Base-by-base conservation (phyloP, 2,329 filamentous ascomycete genomes). In the Phialophora verrucosa region DNA sequence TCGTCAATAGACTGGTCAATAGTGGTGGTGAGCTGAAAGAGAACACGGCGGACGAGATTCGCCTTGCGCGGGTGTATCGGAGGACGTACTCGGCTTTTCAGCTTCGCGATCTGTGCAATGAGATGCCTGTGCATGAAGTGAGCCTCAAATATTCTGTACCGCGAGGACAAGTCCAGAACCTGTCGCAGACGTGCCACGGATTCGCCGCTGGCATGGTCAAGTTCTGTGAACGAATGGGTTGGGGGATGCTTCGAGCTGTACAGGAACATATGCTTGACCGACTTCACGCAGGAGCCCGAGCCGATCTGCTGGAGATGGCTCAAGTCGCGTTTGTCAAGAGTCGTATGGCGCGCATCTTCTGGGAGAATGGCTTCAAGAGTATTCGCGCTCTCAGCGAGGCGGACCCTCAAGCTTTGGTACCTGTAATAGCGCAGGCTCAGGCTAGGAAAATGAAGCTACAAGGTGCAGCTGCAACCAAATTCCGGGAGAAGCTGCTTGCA, bases 201-300 rank as follows among this genome's bases (percentile, higher is more conserved):
- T 93, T 93, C 73, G 91, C 90, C 3, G 89, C 89, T 1, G 90
- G 90, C 3, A 91, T 92, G 82, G 87, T 93, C 66, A 92, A 91
- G 70, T 93, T 93, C 73, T 93, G 90, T 74, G 84, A 91, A 70
- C 84, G 87, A 20, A 92, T 93, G 90, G 66, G 62, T 4, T 66
- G 64, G 57, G 87, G 84, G 1, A 87, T 90, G 72, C 85, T 93
- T 75, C 87, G 87, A 6, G 89, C 88, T 4, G 88, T 90, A 6
- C 80, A 93, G 35, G 89, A 92, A 70, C 90, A 93, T 74, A 92
- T 91, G 78, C 87, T 88, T 0, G 90, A 92, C 76, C 83, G 91
- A 25, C 81, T 93, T 6, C 87, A 88, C 75, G 90, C 90, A 11
- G 90, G 90, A 0, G 91, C 90, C 0, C 86, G 85, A 65, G 84